Percentiles rank a stretch among this genome's conserved stretches.
Evolutionary conservation across 208 protist genomes (phyloP).

Genomic region (Herpetomonas muscarum): DNA sequence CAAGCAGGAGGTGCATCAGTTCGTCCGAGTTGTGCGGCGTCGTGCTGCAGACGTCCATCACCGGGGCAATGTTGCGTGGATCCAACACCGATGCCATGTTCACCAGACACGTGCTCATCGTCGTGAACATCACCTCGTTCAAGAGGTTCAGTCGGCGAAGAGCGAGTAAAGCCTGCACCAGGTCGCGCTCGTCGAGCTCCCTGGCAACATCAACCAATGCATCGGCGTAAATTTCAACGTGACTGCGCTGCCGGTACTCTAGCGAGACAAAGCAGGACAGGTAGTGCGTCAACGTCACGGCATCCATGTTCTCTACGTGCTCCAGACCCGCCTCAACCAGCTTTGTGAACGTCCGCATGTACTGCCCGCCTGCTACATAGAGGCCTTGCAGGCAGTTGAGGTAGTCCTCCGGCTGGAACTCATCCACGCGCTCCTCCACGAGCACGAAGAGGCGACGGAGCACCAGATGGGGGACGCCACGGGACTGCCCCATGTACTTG

Average conservation of each 20-base stretch:
- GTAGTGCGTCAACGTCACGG: constrained; percentile 60
- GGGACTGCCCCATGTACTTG: constrained; percentile 34
- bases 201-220: constrained; percentile 65
- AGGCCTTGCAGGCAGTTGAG: constrained; percentile 39
- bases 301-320: constrained; percentile 78
- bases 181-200: constrained; percentile 56
- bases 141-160: constrained; percentile 66
- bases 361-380: constrained; percentile 40
- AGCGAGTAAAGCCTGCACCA: constrained; percentile 75
- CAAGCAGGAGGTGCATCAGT: constrained; percentile 64
- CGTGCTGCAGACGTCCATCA: constrained; percentile 84
- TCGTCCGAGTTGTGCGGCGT: constrained; percentile 44
- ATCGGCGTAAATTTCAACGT: constrained; percentile 86
- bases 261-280: constrained; percentile 57
- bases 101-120: constrained; percentile 34
- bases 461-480: constrained; percentile 54
- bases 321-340: constrained; percentile 68
- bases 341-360: constrained; percentile 43
- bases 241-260: constrained; percentile 61
- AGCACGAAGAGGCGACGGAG: constrained; percentile 39
- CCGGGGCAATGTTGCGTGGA: constrained; percentile 48
- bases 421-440: constrained; percentile 34
- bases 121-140: constrained; percentile 60
- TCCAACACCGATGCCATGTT: constrained; percentile 41
- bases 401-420: constrained; percentile 84